A percentile compares a stretch with the other conserved stretches of the same genome.
These are phyloP conservation scores for Talaromyces atroroseus DNA, from an alignment of 2,329 filamentous ascomycete genomes.

Conservation along the genomic window DNA sequence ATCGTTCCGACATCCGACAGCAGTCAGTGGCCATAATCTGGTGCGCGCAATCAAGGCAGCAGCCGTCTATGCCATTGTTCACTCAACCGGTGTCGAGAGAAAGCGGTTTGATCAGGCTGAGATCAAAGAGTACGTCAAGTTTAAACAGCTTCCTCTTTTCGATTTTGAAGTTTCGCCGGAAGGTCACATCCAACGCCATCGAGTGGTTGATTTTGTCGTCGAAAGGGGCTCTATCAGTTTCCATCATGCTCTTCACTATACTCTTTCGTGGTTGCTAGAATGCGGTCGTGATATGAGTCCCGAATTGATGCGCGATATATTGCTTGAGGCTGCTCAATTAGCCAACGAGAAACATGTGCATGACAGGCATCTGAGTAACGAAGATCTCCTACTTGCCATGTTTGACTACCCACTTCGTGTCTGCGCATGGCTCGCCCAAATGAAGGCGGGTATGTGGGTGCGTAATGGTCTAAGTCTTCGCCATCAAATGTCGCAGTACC, in stretches of 20 bases:
- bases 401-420: conserved; percentile 93
- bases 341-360: conserved; percentile 51
- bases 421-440: conserved; percentile 94
- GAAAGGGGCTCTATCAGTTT: conserved; percentile 92
- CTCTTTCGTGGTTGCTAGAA: conserved; percentile 91
- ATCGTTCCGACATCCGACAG: conserved; percentile 66
- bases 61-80: conserved; percentile 78
- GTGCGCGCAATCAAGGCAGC: conserved; percentile 62
- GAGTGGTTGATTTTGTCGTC: conserved; percentile 80
- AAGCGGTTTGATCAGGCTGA: conserved; percentile 79
- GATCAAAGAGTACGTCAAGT: conserved; percentile 77
- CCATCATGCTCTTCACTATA: conserved; percentile 94
- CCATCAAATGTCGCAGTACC: conserved; percentile 91
- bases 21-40: conserved; percentile 62
- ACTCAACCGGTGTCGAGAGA: conserved; percentile 84
- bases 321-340: conserved; percentile 64
- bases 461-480: conserved; percentile 92
- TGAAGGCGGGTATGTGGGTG: conserved; percentile 98
- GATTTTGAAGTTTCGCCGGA: conserved; percentile 62
- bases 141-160: conserved; percentile 71
- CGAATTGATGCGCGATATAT: conserved; percentile 60
- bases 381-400: conserved; percentile 77
- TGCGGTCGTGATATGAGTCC: conserved; percentile 70
- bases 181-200: conserved; percentile 49
- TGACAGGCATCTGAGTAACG: conserved; percentile 51